These are phyloP conservation scores for Sequoia sempervirens DNA, from an alignment of 75 land plant genomes.

Conservation along the genomic window DNA sequence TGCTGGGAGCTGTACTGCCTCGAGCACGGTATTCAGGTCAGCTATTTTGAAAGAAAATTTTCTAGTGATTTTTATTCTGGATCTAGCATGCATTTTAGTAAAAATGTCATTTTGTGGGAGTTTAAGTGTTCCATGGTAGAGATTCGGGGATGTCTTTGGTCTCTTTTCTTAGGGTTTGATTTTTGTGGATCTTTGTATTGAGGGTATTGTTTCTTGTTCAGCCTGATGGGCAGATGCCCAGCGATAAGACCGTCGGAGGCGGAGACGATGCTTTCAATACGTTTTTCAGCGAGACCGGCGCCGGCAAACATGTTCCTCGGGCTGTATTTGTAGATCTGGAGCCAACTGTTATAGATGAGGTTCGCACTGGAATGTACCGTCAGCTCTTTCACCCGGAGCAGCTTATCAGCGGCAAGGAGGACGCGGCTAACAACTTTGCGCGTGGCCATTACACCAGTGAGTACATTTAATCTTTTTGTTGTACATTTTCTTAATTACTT, in stretches of 20 bases:
- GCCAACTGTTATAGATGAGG: slow-evolving; percentile 75
- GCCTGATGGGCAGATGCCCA: neutral
- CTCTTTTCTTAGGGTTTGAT: no score
- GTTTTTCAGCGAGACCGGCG: neutral
- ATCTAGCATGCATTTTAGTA: no score
- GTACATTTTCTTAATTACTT: no score
- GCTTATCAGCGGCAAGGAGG: slow-evolving; percentile 75
- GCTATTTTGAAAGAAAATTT: neutral
- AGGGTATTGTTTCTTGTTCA: neutral
- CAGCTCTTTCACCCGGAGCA: slow-evolving; percentile 57
- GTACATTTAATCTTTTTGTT: neutral
- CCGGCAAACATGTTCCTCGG: slow-evolving; percentile 70
- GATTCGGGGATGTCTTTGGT: no score
- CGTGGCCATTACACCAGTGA: slow-evolving; percentile 75
- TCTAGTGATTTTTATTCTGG: no score
- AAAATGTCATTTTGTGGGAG: no score
- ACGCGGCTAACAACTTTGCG: slow-evolving; percentile 79
- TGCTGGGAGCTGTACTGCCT: slow-evolving; percentile 27
- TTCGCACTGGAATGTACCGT: slow-evolving; percentile 56
- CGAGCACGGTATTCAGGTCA: slow-evolving; percentile 35
- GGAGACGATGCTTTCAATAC: neutral
- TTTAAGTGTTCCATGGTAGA: no score
- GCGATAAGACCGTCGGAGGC: neutral
- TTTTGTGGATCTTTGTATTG: no score
- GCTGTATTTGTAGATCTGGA: slow-evolving; percentile 65